Conservation (phyloP, 345 rosid species). For the Carallia pectinifolia region DNA sequence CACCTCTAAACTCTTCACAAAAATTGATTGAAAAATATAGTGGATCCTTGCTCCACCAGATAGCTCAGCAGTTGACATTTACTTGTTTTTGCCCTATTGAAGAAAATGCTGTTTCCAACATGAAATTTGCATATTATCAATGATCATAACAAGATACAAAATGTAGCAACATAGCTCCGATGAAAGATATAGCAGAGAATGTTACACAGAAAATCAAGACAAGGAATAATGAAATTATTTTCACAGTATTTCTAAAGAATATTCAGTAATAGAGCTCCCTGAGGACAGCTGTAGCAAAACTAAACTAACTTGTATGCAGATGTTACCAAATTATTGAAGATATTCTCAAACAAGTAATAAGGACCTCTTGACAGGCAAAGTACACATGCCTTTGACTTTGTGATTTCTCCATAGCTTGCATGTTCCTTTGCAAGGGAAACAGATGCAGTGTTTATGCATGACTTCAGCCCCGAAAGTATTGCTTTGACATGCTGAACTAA, state of each 20-base stretch:
- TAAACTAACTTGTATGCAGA: not conserved
- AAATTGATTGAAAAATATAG: constrained; percentile 85
- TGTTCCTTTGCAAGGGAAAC: constrained; percentile 85
- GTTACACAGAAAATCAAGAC: constrained; percentile 1
- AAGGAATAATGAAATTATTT: constrained; percentile 39
- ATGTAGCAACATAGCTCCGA: not conserved
- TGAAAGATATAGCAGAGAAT: not conserved
- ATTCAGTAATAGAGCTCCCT: constrained; percentile 91
- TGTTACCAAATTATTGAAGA: not conserved
- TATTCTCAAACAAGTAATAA: constrained; percentile 4
- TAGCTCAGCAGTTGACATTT: constrained; percentile 89
- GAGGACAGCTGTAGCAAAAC: constrained; percentile 12
- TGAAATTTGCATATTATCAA: constrained; percentile 13
- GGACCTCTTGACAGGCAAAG: not conserved
- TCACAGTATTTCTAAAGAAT: constrained; percentile 90
- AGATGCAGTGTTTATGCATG: constrained; percentile 65
- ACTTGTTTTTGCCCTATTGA: constrained; percentile 89
- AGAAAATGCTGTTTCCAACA: constrained; percentile 66
- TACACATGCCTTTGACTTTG: constrained; percentile 72
- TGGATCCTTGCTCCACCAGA: constrained; percentile 96
- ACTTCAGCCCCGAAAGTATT: constrained; percentile 78
- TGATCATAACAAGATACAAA: constrained; percentile 1
- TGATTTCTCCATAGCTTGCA: constrained; percentile 87
- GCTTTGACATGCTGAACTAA: constrained; percentile 84
- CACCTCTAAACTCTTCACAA: constrained; percentile 91